Evolutionary conservation across 2,329 filamentous ascomycete genomes (phyloP), one percentile per base, ranked within the genome.

Genomic region (Hypoxylon sp.): DNA sequence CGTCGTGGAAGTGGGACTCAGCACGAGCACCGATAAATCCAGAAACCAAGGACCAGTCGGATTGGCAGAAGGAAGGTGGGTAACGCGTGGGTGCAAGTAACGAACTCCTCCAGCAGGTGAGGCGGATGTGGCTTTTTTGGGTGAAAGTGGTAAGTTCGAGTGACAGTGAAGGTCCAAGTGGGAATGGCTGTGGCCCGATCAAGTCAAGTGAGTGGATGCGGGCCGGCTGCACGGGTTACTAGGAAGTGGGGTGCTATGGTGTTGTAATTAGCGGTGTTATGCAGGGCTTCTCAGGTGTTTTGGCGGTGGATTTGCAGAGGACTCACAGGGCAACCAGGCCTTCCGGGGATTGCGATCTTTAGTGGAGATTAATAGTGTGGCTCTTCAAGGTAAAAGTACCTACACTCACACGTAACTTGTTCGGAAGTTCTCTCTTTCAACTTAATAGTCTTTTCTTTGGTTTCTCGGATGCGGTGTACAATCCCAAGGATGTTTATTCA

Each of bases 231-330:
- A 57, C 56, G 53, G 56, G 45, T 54, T 57, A 15, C 49, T 32
- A 43, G 34, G 13, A 38, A 45, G 49, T 5, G 42, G 50, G 43
- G 53, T 59, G 52, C 56, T 53, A 6, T 55, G 29, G 38, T 29
- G 36, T 46, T 55, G 55, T 55, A 58, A 60, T 60, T 60, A 60
- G 48, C 51, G 55, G 57, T 60, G 47, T 57, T 60, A 60, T 60
- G 57, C 57, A 60, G 55, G 48, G 55, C 45, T 42, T 37, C 12
- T 37, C 38, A 43, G 43, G 55, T 48, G 53, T 48, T 47, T 58
- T 51, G 46, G 51, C 41, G 38, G 55, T 55, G 51, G 50, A 35
- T 42, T 49, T 51, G 42, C 50, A 42, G 27, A 42, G 49, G 29
- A 15, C 23, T 56, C 40, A 59, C 48, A 56, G 45, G 45, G 48